Conservation (phyloP, 2,329 filamentous ascomycete species). For the Paecilomyces variotii region DNA sequence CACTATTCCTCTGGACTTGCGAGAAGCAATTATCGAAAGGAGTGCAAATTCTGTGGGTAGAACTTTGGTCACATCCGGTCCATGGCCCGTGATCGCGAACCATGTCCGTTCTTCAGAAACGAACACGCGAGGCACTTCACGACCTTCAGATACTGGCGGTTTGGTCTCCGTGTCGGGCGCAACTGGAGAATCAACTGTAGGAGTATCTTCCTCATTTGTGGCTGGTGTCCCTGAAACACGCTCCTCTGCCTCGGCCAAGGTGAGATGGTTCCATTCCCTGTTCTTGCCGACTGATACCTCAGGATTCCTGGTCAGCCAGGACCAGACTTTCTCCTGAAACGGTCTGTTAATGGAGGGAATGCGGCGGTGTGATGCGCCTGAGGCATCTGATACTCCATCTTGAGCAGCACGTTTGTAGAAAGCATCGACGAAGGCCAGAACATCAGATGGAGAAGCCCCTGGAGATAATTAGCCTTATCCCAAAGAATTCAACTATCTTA, state of each 20-base stretch:
- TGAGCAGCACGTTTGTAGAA: constrained; percentile 25
- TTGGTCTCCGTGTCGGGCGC: not conserved
- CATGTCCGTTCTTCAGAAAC: constrained; percentile 51
- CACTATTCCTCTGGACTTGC: constrained; percentile 46
- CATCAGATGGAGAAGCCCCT: constrained; percentile 29
- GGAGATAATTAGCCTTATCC: constrained; percentile 11
- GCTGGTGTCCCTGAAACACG: not conserved
- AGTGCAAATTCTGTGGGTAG: constrained; percentile 48
- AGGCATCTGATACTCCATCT: constrained; percentile 7
- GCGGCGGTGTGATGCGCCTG: constrained; percentile 3
- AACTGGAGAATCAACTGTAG: not conserved
- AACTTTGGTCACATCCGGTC: constrained; percentile 47
- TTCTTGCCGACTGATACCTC: constrained; percentile 46
- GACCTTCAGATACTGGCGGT: not conserved
- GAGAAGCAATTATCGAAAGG: constrained; percentile 51
- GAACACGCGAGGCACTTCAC: constrained; percentile 30
- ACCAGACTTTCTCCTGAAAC: constrained; percentile 49
- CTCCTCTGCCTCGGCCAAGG: constrained; percentile 33
- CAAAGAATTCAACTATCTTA: not conserved
- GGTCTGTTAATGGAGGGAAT: constrained; percentile 37
- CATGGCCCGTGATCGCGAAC: constrained; percentile 53
- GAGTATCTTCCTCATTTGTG: not conserved
- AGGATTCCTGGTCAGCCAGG: constrained; percentile 48
- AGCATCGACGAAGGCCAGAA: constrained; percentile 25
- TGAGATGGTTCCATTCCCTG: constrained; percentile 32